A percentile compares a stretch with the other conserved stretches of the same genome.
phyloP scores from a whole-genome alignment of 257 asterid genomes.

The Jasminum sambac region DNA sequence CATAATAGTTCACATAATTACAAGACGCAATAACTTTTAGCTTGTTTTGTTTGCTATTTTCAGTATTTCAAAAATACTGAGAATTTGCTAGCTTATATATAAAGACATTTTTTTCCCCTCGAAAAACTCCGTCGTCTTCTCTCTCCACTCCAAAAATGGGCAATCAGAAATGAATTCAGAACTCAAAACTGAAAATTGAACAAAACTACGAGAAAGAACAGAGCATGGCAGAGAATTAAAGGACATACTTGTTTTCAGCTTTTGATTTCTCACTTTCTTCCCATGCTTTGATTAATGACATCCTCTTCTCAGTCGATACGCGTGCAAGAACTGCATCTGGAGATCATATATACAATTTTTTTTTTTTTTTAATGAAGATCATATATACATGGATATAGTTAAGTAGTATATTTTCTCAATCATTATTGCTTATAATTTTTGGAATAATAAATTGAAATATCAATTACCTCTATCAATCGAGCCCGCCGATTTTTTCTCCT shows the following conservation, averaged over 20 bases:
- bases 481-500: constrained; percentile 40
- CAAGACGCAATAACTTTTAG: too few species aligned
- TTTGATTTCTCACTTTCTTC: constrained; percentile 69
- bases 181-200: too few species aligned
- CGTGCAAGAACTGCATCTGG: constrained; percentile 55
- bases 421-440: constrained; percentile 9
- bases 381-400: not conserved
- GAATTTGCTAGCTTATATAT: too few species aligned
- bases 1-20: too few species aligned
- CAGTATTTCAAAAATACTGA: too few species aligned
- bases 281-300: constrained; percentile 61
- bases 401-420: not conserved
- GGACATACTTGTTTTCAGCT: constrained; percentile 63
- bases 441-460: not conserved
- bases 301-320: constrained; percentile 50
- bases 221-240: not conserved
- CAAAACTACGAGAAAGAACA: constrained; percentile 4
- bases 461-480: constrained; percentile 45
- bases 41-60: too few species aligned
- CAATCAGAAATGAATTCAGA: too few species aligned
- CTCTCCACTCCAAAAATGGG: too few species aligned
- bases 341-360: constrained; percentile 11
- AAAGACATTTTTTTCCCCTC: too few species aligned
- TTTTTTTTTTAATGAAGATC: too few species aligned
- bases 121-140: too few species aligned